A percentile compares a stretch with the other conserved stretches of the same genome.
Evolutionary conservation across 208 protist species (phyloP).

Genomic region (Vickermania ingenoplastis): DNA sequence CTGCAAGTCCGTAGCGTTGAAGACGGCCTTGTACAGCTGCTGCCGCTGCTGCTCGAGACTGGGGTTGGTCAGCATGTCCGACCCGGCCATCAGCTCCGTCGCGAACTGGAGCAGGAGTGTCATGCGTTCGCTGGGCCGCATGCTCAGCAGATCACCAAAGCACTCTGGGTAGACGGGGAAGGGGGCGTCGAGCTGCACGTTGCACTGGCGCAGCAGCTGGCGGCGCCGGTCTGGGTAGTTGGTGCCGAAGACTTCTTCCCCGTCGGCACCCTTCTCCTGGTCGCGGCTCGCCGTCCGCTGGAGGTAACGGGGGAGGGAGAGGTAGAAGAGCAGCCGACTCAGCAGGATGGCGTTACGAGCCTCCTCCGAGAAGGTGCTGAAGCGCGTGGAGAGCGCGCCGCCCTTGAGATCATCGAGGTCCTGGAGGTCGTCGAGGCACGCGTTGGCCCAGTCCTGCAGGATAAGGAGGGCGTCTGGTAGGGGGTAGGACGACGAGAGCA

Average conservation of each 20-base stretch:
- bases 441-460: constrained; percentile 80
- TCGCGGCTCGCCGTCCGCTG: constrained; percentile 24
- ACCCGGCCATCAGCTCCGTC: constrained; percentile 58
- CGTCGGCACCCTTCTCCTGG: constrained; percentile 1
- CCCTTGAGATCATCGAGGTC: constrained; percentile 73
- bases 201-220: constrained; percentile 61
- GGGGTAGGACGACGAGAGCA: constrained; percentile 47
- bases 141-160: constrained; percentile 68
- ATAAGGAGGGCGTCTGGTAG: constrained; percentile 75
- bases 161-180: constrained; percentile 82
- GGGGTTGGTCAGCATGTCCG: constrained; percentile 21
- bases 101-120: constrained; percentile 72
- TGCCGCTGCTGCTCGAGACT: constrained; percentile 12
- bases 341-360: constrained; percentile 67
- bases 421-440: constrained; percentile 75
- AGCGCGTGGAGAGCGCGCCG: constrained; percentile 51
- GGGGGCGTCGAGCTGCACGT: constrained; percentile 77
- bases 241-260: constrained; percentile 4
- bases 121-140: constrained; percentile 56
- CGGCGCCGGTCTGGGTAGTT: constrained; percentile 40
- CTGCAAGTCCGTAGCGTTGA: constrained; percentile 14
- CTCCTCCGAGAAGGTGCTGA: constrained; percentile 73
- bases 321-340: constrained; percentile 81
- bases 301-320: constrained; percentile 76
- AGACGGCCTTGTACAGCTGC: constrained; percentile 12